Conservation (phyloP, 2,329 filamentous ascomycete species). For the Paradendryphiella salina region DNA sequence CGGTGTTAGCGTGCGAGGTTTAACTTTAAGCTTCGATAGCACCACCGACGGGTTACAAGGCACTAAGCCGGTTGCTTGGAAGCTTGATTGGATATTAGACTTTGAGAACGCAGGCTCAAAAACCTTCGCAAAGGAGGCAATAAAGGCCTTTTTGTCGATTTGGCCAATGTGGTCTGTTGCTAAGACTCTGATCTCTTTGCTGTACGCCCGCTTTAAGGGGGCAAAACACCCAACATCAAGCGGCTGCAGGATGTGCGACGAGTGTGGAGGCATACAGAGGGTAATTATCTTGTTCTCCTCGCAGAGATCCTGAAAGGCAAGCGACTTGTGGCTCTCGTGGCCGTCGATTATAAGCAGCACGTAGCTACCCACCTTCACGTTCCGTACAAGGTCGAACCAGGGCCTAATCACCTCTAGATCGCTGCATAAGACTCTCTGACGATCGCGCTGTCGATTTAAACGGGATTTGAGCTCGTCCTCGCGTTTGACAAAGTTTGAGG, state of each 20-base stretch:
- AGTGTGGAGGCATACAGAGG: not conserved
- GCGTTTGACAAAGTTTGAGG: not conserved
- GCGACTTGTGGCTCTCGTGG: conserved; percentile 35
- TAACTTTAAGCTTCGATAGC: not conserved
- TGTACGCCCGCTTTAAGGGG: conserved; percentile 4
- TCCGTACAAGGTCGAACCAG: not conserved
- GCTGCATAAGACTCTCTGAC: not conserved
- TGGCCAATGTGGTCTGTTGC: not conserved
- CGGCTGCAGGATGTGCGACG: no score
- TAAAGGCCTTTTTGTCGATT: not conserved
- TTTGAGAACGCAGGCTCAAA: not conserved
- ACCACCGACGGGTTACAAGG: not conserved
- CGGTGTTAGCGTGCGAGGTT: not conserved
- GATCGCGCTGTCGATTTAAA: not conserved
- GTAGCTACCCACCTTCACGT: not conserved
- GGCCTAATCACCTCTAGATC: not conserved
- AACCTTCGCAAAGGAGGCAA: not conserved
- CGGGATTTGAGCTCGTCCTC: not conserved
- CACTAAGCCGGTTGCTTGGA: not conserved
- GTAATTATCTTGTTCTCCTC: conserved; percentile 3
- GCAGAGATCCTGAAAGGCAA: conserved; percentile 38
- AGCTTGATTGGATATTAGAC: not conserved
- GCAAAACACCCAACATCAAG: not conserved
- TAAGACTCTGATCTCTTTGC: not conserved
- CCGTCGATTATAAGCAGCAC: conserved; percentile 22